Percentiles rank a stretch among this genome's conserved stretches.
These are phyloP conservation scores for Copromyces sp. DNA, from an alignment of 495 filamentous ascomycete species.

Conservation along the genomic window DNA sequence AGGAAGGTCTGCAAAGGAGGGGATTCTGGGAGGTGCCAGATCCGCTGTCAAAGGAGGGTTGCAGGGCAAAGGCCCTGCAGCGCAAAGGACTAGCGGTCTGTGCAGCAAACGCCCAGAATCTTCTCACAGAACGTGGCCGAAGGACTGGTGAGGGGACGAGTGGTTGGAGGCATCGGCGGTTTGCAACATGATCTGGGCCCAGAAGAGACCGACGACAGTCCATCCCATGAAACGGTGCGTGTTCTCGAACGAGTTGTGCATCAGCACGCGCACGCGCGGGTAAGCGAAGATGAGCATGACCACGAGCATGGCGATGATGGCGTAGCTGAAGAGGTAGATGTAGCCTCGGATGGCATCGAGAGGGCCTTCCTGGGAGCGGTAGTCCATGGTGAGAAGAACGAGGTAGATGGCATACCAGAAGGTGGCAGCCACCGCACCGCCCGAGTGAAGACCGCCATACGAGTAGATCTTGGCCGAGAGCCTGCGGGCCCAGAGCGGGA, in stretches of 20 bases:
- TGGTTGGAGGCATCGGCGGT: constrained; percentile 11
- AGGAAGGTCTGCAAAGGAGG: too few species aligned
- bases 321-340: constrained; percentile 34
- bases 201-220: constrained; percentile 51
- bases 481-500: constrained; percentile 53
- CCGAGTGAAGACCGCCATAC: constrained; percentile 68
- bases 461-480: constrained; percentile 66
- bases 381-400: constrained; percentile 26
- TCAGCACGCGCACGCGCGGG: constrained; percentile 41
- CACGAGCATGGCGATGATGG: constrained; percentile 32
- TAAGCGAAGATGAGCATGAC: constrained; percentile 35
- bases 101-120: too few species aligned
- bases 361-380: constrained; percentile 30
- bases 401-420: constrained; percentile 55
- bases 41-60: too few species aligned
- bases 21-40: too few species aligned
- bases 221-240: constrained; percentile 60
- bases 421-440: constrained; percentile 55
- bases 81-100: too few species aligned
- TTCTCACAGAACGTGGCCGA: constrained; percentile 35
- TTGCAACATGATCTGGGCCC: constrained; percentile 34
- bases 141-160: background rate
- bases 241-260: constrained; percentile 58
- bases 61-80: too few species aligned
- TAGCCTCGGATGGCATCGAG: constrained; percentile 36